Conservation (phyloP, 2,329 filamentous ascomycete genomes). For the Blastomyces silverae region DNA sequence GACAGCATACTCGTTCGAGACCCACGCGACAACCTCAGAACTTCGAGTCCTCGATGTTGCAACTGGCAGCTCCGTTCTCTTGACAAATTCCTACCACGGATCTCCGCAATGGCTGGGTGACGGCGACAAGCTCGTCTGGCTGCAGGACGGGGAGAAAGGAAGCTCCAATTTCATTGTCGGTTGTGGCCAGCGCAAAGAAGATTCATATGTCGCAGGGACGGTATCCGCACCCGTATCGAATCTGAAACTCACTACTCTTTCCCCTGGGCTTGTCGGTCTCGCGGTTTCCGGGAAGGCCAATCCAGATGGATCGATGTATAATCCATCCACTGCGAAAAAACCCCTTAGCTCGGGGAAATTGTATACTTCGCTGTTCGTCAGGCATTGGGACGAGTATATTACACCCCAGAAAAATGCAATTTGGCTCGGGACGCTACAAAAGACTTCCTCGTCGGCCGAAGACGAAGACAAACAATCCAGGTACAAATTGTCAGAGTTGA, state of each 20-base stretch:
- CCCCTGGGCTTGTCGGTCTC: slow-evolving; percentile 40
- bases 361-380: slow-evolving; percentile 48
- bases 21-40: slow-evolving; percentile 43
- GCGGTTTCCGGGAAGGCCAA: slow-evolving; percentile 45
- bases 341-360: slow-evolving; percentile 42
- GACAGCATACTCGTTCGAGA: slow-evolving; percentile 46
- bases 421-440: slow-evolving; percentile 44
- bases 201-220: slow-evolving; percentile 41
- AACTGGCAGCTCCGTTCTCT: slow-evolving; percentile 36
- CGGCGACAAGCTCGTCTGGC: slow-evolving; percentile 41
- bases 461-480: slow-evolving; percentile 18
- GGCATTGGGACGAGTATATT: slow-evolving; percentile 49
- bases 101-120: slow-evolving; percentile 44
- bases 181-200: slow-evolving; percentile 35
- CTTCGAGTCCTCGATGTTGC: slow-evolving; percentile 42
- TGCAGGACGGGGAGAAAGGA: slow-evolving; percentile 42
- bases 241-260: slow-evolving; percentile 41
- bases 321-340: slow-evolving; percentile 45
- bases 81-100: slow-evolving; percentile 41
- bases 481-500: slow-evolving; percentile 38
- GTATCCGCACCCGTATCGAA: slow-evolving; percentile 43
- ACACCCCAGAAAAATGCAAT: slow-evolving; percentile 46
- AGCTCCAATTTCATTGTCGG: slow-evolving; percentile 43
- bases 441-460: slow-evolving; percentile 30
- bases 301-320: slow-evolving; percentile 44